A percentile compares a stretch with the other conserved stretches of the same genome.
Evolutionary conservation across 2,329 filamentous ascomycete species (phyloP).

Genomic region (Microdochium trichocladiopsis): DNA sequence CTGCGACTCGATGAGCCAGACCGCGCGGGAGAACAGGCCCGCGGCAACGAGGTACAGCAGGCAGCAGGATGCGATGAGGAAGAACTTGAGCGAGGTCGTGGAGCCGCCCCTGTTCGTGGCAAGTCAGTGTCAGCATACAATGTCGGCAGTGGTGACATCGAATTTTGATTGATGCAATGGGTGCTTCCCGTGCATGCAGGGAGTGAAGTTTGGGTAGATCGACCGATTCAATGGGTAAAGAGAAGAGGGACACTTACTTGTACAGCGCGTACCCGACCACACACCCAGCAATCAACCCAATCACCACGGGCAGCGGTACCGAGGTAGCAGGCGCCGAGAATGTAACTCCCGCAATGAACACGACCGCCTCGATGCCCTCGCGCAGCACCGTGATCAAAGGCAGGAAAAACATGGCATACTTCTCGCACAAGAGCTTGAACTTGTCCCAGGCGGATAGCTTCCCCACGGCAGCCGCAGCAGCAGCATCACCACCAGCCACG

Average conservation of each 20-base stretch:
- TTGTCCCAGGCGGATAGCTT: constrained; percentile 10
- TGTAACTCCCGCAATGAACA: constrained; percentile 83
- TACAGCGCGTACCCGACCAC: constrained; percentile 70
- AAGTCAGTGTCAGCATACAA: constrained; percentile 4
- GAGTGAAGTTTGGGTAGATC: no score
- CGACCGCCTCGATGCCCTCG: constrained; percentile 78
- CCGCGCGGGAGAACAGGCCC: constrained; percentile 69
- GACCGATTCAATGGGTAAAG: no score
- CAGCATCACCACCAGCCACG: not conserved
- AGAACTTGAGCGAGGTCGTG: constrained; percentile 61
- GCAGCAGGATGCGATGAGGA: constrained; percentile 76
- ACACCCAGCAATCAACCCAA: constrained; percentile 61
- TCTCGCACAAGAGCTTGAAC: constrained; percentile 61
- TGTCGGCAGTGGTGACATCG: no score
- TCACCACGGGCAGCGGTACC: constrained; percentile 70
- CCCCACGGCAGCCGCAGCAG: not conserved
- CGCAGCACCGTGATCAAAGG: constrained; percentile 84
- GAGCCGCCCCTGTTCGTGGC: constrained; percentile 47
- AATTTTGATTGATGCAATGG: no score
- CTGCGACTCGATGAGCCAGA: constrained; percentile 69
- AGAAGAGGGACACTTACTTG: constrained; percentile 48
- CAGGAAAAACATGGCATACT: constrained; percentile 79
- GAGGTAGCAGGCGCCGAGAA: constrained; percentile 67
- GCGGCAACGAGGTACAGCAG: constrained; percentile 79
- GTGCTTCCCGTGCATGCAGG: no score